Conservation (phyloP, 2,329 filamentous ascomycete genomes). For the Trichoderma sp. region DNA sequence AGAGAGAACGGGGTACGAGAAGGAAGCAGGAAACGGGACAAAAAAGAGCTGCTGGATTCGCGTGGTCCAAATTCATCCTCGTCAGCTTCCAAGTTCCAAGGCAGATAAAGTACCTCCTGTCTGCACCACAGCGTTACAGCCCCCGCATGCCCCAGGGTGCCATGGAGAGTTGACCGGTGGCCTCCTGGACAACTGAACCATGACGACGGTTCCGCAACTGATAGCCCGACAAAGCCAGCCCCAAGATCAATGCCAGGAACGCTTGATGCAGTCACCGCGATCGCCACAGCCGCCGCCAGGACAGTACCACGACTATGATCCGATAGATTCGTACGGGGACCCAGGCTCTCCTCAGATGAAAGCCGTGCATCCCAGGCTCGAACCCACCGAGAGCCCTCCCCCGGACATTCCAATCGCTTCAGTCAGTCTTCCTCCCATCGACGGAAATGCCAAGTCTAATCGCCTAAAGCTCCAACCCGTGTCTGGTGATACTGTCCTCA, state of each 20-base stretch:
- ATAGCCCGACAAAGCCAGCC: constrained; percentile 8
- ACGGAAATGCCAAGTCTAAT: constrained; percentile 55
- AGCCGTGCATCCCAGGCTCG: constrained; percentile 41
- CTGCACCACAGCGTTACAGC: constrained; percentile 12
- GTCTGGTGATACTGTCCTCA: constrained; percentile 69
- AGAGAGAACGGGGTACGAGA: neutral
- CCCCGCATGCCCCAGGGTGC: constrained; percentile 26
- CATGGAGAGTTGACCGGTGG: constrained; percentile 28
- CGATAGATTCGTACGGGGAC: constrained; percentile 45
- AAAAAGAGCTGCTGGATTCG: neutral
- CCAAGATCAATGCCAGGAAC: constrained; percentile 24
- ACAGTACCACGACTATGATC: constrained; percentile 4
- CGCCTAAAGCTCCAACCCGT: constrained; percentile 58
- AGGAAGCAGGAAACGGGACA: neutral
- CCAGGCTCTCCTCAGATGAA: constrained; percentile 48
- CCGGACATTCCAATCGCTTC: constrained; percentile 44
- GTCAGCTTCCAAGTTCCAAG: constrained; percentile 12
- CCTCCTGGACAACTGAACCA: constrained; percentile 27
- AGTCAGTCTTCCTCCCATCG: constrained; percentile 42
- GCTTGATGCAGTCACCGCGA: neutral
- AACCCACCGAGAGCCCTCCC: constrained; percentile 41
- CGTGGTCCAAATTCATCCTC: neutral
- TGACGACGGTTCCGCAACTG: constrained; percentile 27
- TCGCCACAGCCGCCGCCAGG: neutral
- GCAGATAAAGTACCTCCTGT: neutral